Evolutionary conservation across 768 basidiomycete species (phyloP).

Genomic region (Leucocoprinus sp.): DNA sequence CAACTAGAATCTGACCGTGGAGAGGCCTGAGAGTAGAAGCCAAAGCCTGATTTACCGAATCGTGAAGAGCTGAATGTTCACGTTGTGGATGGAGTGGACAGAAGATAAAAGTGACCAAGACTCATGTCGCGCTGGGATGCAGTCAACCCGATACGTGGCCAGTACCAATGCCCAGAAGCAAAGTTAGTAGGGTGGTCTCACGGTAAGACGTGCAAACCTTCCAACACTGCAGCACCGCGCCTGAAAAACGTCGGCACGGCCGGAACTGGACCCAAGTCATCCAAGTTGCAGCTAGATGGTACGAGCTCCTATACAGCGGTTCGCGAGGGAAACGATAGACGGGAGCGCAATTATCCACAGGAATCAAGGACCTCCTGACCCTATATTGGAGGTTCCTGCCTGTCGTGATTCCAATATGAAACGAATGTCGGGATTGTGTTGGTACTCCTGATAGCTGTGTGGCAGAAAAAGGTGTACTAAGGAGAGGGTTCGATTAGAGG

Average conservation of each 20-base stretch:
- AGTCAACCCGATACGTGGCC: background rate
- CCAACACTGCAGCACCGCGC: constrained; percentile 27
- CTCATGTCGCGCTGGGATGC: background rate
- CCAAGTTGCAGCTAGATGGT: constrained; percentile 18
- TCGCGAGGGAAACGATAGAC: background rate
- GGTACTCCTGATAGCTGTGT: too few species aligned
- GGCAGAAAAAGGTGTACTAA: too few species aligned
- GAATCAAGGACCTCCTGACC: constrained; percentile 21
- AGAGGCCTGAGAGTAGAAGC: background rate
- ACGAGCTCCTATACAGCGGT: constrained; percentile 4
- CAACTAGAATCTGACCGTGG: too few species aligned
- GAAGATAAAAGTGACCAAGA: constrained; percentile 7
- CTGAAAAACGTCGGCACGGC: constrained; percentile 17
- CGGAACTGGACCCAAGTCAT: constrained; percentile 36
- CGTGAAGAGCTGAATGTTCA: constrained; percentile 23
- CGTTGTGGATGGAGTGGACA: constrained; percentile 3
- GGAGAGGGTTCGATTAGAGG: constrained; percentile 3
- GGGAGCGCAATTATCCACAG: background rate
- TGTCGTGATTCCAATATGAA: background rate
- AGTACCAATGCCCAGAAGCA: constrained; percentile 17
- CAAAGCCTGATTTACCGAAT: constrained; percentile 27
- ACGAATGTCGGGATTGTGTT: background rate
- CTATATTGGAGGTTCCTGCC: constrained; percentile 14
- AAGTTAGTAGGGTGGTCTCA: constrained; percentile 26
- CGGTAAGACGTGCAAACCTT: constrained; percentile 64